Evolutionary conservation across 768 basidiomycete species (phyloP).

Genomic region (Suillus decipiens): DNA sequence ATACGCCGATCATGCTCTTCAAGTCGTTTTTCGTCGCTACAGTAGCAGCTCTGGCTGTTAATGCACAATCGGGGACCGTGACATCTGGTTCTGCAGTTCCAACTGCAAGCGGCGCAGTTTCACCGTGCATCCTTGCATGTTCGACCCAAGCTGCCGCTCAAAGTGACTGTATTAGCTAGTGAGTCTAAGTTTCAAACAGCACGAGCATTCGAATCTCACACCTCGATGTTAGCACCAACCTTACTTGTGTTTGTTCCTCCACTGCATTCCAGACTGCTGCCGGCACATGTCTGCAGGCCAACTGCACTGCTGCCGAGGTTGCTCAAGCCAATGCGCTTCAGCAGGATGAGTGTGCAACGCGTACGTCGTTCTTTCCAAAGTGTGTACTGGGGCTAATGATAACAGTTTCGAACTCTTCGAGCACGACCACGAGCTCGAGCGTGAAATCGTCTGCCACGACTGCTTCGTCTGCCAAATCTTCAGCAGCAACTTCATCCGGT

Average conservation of each 20-base stretch:
- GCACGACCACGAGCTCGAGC: background rate
- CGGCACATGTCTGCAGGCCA: conserved; percentile 32
- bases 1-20: background rate
- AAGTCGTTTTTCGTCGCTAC: conserved; percentile 24
- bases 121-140: conserved; percentile 18
- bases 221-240: conserved; percentile 34
- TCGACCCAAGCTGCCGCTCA: background rate
- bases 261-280: conserved; percentile 38
- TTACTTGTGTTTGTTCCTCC: conserved; percentile 42
- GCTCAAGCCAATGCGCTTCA: conserved; percentile 35
- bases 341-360: conserved; percentile 30
- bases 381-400: conserved; percentile 7
- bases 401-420: background rate
- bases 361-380: conserved; percentile 15
- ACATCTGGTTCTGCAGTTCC: background rate
- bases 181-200: background rate
- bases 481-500: conserved; percentile 5
- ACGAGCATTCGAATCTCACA: background rate
- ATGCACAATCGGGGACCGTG: conserved; percentile 20
- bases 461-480: background rate
- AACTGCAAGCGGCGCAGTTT: background rate
- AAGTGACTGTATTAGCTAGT: conserved; percentile 19
- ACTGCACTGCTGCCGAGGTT: conserved; percentile 36
- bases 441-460: background rate
- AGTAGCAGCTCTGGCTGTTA: conserved; percentile 20